Conservation (phyloP, 495 filamentous ascomycete species). For the Rhizodiscina lignyota region DNA sequence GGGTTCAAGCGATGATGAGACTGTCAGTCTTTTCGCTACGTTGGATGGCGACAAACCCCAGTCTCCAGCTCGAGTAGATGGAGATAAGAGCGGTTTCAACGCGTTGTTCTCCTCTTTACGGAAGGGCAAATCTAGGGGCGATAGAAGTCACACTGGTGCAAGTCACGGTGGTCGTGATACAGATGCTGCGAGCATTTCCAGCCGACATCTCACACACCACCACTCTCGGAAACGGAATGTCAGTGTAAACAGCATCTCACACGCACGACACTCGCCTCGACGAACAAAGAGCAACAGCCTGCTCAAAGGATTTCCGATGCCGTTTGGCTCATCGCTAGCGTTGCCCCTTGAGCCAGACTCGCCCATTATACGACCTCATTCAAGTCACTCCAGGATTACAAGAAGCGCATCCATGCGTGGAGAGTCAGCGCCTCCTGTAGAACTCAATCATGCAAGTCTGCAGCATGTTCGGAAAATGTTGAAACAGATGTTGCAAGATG, state of each 20-base stretch:
- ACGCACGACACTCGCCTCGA: constrained; percentile 53
- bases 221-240: constrained; percentile 53
- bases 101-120: constrained; percentile 34
- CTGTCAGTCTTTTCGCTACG: constrained; percentile 68
- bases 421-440: constrained; percentile 50
- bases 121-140: constrained; percentile 55
- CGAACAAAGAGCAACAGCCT: constrained; percentile 22
- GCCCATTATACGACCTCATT: not conserved
- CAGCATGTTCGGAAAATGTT: constrained; percentile 77
- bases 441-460: constrained; percentile 73
- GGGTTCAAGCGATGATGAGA: constrained; percentile 80
- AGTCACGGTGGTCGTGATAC: constrained; percentile 44
- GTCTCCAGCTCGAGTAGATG: constrained; percentile 32
- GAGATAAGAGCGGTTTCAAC: constrained; percentile 34
- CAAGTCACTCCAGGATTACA: constrained; percentile 31
- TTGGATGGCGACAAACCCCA: constrained; percentile 33
- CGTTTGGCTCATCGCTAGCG: too few species aligned
- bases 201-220: constrained; percentile 38
- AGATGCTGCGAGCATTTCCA: constrained; percentile 40
- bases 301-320: constrained; percentile 15
- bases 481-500: constrained; percentile 65
- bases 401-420: constrained; percentile 79
- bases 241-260: constrained; percentile 54
- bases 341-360: constrained; percentile 2
- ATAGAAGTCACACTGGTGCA: constrained; percentile 45